These are phyloP conservation scores for Alternaria longipes DNA, from an alignment of 2,329 filamentous ascomycete genomes.

Conservation along the genomic window DNA sequence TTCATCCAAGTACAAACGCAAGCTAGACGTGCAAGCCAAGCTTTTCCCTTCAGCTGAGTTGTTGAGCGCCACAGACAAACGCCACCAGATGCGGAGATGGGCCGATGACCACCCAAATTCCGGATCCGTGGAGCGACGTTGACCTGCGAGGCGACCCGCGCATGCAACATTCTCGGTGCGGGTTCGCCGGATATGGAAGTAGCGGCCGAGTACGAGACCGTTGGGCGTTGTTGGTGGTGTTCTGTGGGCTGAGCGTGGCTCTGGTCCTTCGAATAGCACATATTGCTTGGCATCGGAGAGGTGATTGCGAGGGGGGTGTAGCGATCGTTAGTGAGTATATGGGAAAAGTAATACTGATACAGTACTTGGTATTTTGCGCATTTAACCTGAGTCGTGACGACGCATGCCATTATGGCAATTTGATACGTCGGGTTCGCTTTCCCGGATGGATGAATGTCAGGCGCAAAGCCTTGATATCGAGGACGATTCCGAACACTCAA, in stretches of 20 bases:
- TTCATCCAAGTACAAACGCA: background rate
- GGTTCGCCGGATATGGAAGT: background rate
- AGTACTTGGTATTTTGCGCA: background rate
- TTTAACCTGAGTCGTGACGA: background rate
- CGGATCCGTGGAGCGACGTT: background rate
- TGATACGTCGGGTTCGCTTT: background rate
- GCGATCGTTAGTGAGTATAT: background rate
- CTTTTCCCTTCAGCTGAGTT: slow-evolving; percentile 11
- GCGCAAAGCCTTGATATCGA: background rate
- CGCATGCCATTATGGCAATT: background rate
- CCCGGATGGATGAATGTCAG: too few species aligned
- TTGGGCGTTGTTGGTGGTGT: background rate
- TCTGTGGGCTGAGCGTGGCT: background rate
- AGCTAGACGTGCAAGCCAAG: slow-evolving; percentile 5
- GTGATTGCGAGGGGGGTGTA: background rate
- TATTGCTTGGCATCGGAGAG: background rate
- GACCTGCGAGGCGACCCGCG: background rate
- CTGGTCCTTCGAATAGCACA: background rate
- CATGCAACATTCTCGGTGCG: background rate
- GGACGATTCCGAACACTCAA: background rate
- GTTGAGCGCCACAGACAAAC: slow-evolving; percentile 4
- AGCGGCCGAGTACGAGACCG: background rate
- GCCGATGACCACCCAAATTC: background rate
- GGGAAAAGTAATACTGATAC: background rate
- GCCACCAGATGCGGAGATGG: background rate